Conservation (phyloP, 257 asterid genomes). For the Echites panduratus region DNA sequence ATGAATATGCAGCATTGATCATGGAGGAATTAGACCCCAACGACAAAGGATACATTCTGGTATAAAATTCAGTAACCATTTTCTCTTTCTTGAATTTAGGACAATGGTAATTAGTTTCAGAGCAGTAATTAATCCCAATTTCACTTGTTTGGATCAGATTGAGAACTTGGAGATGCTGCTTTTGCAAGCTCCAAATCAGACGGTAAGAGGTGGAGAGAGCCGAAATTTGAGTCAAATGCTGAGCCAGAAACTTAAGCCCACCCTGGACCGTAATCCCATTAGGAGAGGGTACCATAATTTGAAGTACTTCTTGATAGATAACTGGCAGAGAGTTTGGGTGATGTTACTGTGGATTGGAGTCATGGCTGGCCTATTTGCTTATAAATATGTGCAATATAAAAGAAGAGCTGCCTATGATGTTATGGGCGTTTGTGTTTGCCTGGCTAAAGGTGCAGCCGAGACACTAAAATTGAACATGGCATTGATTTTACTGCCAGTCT, state of each 20-base stretch:
- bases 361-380: slow-evolving; percentile 79
- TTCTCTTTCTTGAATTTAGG: no score
- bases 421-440: slow-evolving; percentile 81
- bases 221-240: slow-evolving; percentile 73
- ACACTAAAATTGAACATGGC: slow-evolving; percentile 96
- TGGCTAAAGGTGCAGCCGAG: slow-evolving; percentile 98
- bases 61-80: slow-evolving; percentile 13
- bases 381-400: slow-evolving; percentile 64
- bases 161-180: slow-evolving; percentile 79
- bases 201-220: slow-evolving; percentile 66
- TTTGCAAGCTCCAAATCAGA: slow-evolving; percentile 68
- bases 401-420: slow-evolving; percentile 41
- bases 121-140: background rate
- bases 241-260: slow-evolving; percentile 82
- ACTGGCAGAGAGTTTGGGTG: slow-evolving; percentile 96
- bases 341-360: slow-evolving; percentile 73
- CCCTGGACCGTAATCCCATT: slow-evolving; percentile 31
- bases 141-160: slow-evolving; percentile 33
- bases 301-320: slow-evolving; percentile 61
- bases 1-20: slow-evolving; percentile 80
- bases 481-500: slow-evolving; percentile 67
- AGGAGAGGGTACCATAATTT: slow-evolving; percentile 45
- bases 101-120: background rate
- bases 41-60: slow-evolving; percentile 64
- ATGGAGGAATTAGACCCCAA: slow-evolving; percentile 89